Evolutionary conservation across 1,284 basidiomycete genomes (phyloP).

Genomic region (Phaffia rhodozyma): DNA sequence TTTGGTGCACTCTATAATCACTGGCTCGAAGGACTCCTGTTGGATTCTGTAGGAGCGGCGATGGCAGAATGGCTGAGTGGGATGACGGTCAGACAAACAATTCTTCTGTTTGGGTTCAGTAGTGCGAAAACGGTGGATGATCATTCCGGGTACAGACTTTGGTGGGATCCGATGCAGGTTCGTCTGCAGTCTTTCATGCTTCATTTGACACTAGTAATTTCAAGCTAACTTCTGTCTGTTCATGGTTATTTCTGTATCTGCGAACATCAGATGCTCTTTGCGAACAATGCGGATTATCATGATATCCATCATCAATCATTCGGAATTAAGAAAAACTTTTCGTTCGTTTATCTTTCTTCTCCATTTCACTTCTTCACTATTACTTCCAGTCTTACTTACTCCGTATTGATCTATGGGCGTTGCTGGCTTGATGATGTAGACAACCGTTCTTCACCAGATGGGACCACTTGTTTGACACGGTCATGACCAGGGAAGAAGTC

Average conservation of each 20-base stretch:
- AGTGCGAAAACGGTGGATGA: slow-evolving; percentile 95
- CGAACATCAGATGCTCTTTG: slow-evolving; percentile 59
- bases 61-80: slow-evolving; percentile 58
- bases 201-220: neutral
- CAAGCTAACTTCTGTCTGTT: neutral
- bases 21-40: slow-evolving; percentile 81
- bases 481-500: slow-evolving; percentile 44
- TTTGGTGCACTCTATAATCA: slow-evolving; percentile 98
- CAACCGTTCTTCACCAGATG: slow-evolving; percentile 51
- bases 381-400: slow-evolving; percentile 15
- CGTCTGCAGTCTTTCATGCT: neutral
- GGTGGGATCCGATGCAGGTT: slow-evolving; percentile 55
- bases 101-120: slow-evolving; percentile 60
- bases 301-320: slow-evolving; percentile 93
- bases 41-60: slow-evolving; percentile 74
- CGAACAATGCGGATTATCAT: slow-evolving; percentile 96
- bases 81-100: slow-evolving; percentile 69
- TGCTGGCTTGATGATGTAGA: neutral
- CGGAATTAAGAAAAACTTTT: slow-evolving; percentile 92
- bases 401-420: slow-evolving; percentile 33
- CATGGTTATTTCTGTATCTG: slow-evolving; percentile 26
- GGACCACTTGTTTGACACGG: slow-evolving; percentile 66
- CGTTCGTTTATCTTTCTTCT: slow-evolving; percentile 37
- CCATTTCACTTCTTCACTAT: neutral
- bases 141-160: slow-evolving; percentile 84